A percentile compares a stretch with the other conserved stretches of the same genome.
Evolutionary conservation across 176 grass and related monocot genomes (phyloP).

Genomic region (Carex littledalei): DNA sequence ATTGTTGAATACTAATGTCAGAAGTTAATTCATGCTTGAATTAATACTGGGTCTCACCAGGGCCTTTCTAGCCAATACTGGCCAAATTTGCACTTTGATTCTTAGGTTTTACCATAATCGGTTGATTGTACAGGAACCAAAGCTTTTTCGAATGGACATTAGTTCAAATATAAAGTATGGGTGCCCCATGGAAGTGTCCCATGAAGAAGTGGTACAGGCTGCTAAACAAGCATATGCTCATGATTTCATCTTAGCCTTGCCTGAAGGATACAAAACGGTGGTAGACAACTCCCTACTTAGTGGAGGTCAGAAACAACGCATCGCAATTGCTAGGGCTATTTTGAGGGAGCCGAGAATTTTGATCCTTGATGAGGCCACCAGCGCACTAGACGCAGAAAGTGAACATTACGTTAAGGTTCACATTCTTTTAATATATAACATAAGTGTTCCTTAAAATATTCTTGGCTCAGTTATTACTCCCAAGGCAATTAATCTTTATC

Average conservation of each 20-base stretch:
- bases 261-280: constrained; percentile 67
- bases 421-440: background rate
- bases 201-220: constrained; percentile 76
- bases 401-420: constrained; percentile 93
- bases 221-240: constrained; percentile 92
- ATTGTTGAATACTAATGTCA: background rate
- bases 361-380: constrained; percentile 94
- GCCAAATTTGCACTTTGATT: background rate
- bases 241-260: constrained; percentile 70
- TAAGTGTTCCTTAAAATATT: background rate
- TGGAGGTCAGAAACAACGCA: constrained; percentile 93
- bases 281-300: constrained; percentile 87
- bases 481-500: background rate
- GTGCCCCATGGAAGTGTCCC: constrained; percentile 67
- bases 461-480: background rate
- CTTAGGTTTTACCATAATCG: background rate
- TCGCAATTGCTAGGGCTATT: constrained; percentile 96
- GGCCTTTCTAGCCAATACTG: background rate
- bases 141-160: constrained; percentile 80
- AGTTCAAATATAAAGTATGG: constrained; percentile 90
- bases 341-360: constrained; percentile 79
- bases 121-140: constrained; percentile 91
- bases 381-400: constrained; percentile 89
- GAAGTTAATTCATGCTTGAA: background rate
- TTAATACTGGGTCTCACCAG: background rate